phyloP scores from a whole-genome alignment of 257 asterid genomes.

The Solanum peruvianum region DNA sequence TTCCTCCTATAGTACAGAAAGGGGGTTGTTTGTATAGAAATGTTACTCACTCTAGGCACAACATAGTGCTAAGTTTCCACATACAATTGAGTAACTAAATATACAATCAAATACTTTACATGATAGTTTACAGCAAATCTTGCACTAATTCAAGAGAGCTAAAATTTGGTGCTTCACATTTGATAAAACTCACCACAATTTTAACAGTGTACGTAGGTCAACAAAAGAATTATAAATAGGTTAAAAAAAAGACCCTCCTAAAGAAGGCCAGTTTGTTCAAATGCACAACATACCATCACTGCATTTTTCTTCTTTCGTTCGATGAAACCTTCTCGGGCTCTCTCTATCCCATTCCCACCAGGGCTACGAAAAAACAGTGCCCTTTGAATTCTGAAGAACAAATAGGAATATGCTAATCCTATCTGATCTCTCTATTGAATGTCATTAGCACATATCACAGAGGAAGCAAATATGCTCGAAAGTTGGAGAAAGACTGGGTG shows the following conservation, averaged over 20 bases:
- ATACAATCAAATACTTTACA: background rate
- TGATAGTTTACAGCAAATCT: background rate
- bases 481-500: background rate
- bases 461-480: background rate
- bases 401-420: background rate
- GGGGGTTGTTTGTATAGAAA: background rate
- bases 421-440: background rate
- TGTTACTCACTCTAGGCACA: background rate
- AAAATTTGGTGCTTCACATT: background rate
- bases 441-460: background rate
- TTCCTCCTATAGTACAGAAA: background rate
- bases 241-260: background rate
- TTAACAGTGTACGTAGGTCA: background rate
- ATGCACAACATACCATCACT: background rate
- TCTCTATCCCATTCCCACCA: background rate
- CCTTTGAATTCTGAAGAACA: background rate
- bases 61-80: background rate
- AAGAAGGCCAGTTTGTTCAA: background rate
- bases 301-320: background rate
- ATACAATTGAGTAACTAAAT: background rate
- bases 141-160: background rate
- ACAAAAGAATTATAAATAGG: background rate
- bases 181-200: background rate
- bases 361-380: background rate
- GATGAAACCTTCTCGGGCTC: background rate